Evolutionary conservation across 495 filamentous ascomycete genomes (phyloP).

Genomic region (Annulohypoxylon nitens): DNA sequence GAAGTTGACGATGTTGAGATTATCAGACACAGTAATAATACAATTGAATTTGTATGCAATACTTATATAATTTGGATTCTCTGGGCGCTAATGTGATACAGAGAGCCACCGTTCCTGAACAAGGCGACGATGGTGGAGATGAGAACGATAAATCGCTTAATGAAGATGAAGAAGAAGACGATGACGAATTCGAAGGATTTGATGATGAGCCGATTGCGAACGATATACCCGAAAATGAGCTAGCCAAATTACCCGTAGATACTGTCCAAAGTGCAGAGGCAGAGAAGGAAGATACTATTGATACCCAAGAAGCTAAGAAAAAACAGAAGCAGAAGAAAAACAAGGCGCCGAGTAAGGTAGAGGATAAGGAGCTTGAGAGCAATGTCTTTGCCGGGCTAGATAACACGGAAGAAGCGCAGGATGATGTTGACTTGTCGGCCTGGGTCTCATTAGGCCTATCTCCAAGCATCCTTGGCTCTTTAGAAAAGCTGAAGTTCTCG

Average conservation of each 20-base stretch:
- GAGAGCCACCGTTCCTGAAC: constrained; percentile 29
- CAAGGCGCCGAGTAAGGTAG: constrained; percentile 46
- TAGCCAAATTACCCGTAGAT: constrained; percentile 8
- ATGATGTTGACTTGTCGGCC: constrained; percentile 73
- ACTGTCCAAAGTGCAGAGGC: constrained; percentile 34
- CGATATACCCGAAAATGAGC: neutral
- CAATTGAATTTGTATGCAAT: constrained; percentile 66
- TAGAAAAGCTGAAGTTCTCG: constrained; percentile 81
- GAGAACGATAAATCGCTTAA: neutral
- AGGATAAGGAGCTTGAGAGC: constrained; percentile 54
- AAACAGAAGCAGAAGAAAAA: constrained; percentile 61
- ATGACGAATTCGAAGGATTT: constrained; percentile 69
- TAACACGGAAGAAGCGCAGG: constrained; percentile 54
- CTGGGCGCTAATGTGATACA: constrained; percentile 33
- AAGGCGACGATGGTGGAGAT: constrained; percentile 47
- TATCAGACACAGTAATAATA: constrained; percentile 65
- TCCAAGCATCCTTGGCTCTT: constrained; percentile 72
- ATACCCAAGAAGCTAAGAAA: constrained; percentile 46
- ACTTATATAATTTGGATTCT: neutral
- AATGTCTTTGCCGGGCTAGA: constrained; percentile 58
- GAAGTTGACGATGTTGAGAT: constrained; percentile 93
- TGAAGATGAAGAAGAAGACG: neutral
- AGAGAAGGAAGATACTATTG: constrained; percentile 9
- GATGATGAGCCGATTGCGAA: constrained; percentile 53
- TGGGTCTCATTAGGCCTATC: constrained; percentile 83